Evolutionary conservation across 306 rosid genomes (phyloP).

Genomic region (Fragaria iinumae): DNA sequence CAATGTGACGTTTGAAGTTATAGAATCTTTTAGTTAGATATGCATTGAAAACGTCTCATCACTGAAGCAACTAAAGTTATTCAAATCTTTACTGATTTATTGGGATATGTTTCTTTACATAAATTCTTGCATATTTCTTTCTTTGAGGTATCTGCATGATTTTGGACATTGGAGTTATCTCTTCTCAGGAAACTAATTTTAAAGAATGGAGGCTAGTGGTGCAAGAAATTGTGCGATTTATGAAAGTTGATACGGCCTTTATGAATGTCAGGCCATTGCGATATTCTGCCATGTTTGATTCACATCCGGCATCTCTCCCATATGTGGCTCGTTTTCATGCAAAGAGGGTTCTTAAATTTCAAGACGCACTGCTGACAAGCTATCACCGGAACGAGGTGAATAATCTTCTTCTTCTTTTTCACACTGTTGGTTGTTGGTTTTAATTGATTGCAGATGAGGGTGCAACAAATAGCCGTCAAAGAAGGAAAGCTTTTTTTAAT

Average conservation of each 20-base stretch:
- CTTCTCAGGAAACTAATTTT: slow-evolving; percentile 75
- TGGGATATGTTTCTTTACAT: not conserved
- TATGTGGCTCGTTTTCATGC: slow-evolving; percentile 95
- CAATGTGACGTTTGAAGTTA: slow-evolving; percentile 1
- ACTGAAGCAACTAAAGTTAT: not conserved
- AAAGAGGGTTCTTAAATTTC: slow-evolving; percentile 82
- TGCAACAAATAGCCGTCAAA: not conserved
- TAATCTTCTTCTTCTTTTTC: slow-evolving; percentile 11
- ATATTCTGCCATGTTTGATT: slow-evolving; percentile 62
- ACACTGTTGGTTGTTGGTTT: slow-evolving; percentile 17
- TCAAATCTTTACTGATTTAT: not conserved
- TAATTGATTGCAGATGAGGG: not conserved
- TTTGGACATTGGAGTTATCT: slow-evolving; percentile 31
- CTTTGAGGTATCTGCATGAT: slow-evolving; percentile 23
- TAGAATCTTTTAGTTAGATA: not conserved
- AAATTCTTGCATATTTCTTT: slow-evolving; percentile 1
- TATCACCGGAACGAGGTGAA: slow-evolving; percentile 90
- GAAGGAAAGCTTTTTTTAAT: slow-evolving; percentile 26
- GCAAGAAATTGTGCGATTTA: slow-evolving; percentile 86
- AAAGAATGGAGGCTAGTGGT: slow-evolving; percentile 97
- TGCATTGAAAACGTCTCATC: not conserved
- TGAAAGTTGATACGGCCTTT: slow-evolving; percentile 63
- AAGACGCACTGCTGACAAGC: slow-evolving; percentile 79
- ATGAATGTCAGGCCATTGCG: slow-evolving; percentile 78
- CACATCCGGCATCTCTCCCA: slow-evolving; percentile 69